Evolutionary conservation across 2,329 filamentous ascomycete genomes (phyloP).

Genomic region (Colletotrichum magnum): DNA sequence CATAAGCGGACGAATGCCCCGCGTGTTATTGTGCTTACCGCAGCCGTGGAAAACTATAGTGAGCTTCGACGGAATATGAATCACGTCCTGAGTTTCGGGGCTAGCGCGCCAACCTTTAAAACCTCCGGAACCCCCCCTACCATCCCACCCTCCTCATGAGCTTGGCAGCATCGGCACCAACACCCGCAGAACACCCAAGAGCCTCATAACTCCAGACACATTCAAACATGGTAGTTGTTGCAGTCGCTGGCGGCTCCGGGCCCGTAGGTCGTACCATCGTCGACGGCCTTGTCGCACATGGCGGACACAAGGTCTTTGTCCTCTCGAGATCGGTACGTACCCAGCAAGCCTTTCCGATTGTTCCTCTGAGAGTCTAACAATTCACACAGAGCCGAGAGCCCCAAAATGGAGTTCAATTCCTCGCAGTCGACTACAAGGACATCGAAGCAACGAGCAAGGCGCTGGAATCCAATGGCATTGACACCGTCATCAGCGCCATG

Average conservation of each 20-base stretch:
- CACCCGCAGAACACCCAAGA: neutral
- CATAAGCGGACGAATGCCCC: too few species aligned
- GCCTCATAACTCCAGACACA: neutral
- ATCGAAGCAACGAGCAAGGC: conserved; percentile 41
- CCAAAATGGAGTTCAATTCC: conserved; percentile 21
- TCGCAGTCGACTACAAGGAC: conserved; percentile 48
- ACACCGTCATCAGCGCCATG: conserved; percentile 59
- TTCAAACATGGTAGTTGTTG: conserved; percentile 49
- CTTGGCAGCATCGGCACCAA: neutral
- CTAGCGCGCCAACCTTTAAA: neutral
- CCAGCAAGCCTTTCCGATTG: neutral
- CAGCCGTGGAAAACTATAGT: neutral
- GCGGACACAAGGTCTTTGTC: conserved; percentile 55
- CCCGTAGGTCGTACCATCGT: conserved; percentile 61
- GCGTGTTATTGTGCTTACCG: too few species aligned
- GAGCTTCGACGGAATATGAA: neutral
- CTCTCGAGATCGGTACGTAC: conserved; percentile 54
- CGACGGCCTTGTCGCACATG: conserved; percentile 54
- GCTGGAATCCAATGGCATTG: conserved; percentile 54
- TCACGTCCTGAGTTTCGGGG: neutral
- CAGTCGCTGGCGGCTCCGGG: conserved; percentile 63
- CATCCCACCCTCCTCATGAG: neutral
- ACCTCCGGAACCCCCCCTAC: neutral
- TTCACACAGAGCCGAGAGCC: neutral
- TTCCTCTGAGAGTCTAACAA: conserved; percentile 49